A percentile compares a stretch with the other conserved stretches of the same genome.
Conservation (phyloP, 768 basidiomycete species). For the Boletus rufocinnamomeus region DNA sequence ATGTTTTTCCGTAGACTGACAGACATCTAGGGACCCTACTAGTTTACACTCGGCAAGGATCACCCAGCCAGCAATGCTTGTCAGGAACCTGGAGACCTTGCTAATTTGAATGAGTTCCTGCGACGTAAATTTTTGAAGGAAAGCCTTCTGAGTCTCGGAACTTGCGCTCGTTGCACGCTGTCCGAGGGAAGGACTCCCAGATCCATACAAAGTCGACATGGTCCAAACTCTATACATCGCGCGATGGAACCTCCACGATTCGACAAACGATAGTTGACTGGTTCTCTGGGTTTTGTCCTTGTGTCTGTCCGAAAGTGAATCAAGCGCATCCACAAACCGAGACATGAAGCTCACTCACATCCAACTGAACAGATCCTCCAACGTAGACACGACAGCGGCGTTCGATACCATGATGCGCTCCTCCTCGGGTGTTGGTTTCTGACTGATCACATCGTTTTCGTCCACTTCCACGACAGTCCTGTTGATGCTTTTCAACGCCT, state of each 20-base stretch:
- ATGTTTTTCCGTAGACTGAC: slow-evolving; percentile 5
- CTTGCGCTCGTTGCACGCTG: neutral
- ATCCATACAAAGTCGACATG: slow-evolving; percentile 10
- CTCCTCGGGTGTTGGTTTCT: slow-evolving; percentile 18
- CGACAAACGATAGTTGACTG: slow-evolving; percentile 15
- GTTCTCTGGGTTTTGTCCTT: slow-evolving; percentile 14
- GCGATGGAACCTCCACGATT: slow-evolving; percentile 18
- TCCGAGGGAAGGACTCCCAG: neutral
- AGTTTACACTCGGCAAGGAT: slow-evolving; percentile 5
- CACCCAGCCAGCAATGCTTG: slow-evolving; percentile 3
- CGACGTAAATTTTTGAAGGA: slow-evolving; percentile 19
- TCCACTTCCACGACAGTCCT: neutral
- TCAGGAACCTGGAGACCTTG: slow-evolving; percentile 14
- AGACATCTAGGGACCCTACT: slow-evolving; percentile 13
- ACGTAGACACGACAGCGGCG: slow-evolving; percentile 8
- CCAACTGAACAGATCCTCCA: slow-evolving; percentile 25
- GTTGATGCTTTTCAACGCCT: slow-evolving; percentile 4
- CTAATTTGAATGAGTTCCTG: slow-evolving; percentile 21
- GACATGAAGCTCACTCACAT: slow-evolving; percentile 5
- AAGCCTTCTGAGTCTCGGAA: slow-evolving; percentile 8
- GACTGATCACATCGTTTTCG: slow-evolving; percentile 17
- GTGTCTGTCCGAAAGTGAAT: slow-evolving; percentile 7
- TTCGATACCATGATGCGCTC: slow-evolving; percentile 15
- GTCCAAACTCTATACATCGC: slow-evolving; percentile 17
- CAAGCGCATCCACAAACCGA: no score